These are phyloP conservation scores for Geotrichum fermentans DNA, from an alignment of 1,139 yeast species.

Conservation along the genomic window DNA sequence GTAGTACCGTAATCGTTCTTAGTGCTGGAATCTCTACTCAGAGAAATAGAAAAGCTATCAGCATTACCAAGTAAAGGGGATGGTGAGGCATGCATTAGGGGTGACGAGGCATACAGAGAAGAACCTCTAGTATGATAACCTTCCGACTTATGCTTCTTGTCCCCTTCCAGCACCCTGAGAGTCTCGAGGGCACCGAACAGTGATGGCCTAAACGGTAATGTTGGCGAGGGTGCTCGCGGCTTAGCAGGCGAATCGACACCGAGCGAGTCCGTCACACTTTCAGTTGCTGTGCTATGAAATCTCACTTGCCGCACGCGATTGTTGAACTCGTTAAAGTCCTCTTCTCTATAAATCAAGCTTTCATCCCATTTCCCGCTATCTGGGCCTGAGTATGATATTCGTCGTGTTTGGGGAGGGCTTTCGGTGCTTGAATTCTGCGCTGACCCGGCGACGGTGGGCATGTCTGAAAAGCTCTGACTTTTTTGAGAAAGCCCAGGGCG, in stretches of 20 bases:
- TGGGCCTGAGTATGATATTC: too few relatives aligned
- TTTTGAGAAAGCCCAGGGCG: not conserved
- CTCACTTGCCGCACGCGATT: not conserved
- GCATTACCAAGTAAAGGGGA: too few relatives aligned
- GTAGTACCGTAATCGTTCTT: not conserved
- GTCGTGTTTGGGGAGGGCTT: too few relatives aligned
- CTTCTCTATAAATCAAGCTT: too few relatives aligned
- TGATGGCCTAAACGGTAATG: constrained; percentile 41
- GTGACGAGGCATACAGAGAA: not conserved
- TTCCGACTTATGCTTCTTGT: not conserved
- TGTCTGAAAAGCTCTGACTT: not conserved
- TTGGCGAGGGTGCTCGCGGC: constrained; percentile 15
- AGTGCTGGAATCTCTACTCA: not conserved
- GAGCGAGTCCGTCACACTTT: not conserved
- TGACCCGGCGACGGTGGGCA: too few relatives aligned
- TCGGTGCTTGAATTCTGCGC: too few relatives aligned
- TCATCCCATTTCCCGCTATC: too few relatives aligned
- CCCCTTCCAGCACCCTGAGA: constrained; percentile 29
- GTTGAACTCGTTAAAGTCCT: not conserved
- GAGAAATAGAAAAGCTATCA: too few relatives aligned
- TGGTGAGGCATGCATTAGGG: not conserved
- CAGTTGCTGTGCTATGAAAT: not conserved
- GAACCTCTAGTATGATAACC: not conserved
- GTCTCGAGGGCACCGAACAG: constrained; percentile 44
- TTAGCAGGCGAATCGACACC: not conserved